phyloP scores from a whole-genome alignment of 768 basidiomycete species.

The Boletus pseudopeckii region DNA sequence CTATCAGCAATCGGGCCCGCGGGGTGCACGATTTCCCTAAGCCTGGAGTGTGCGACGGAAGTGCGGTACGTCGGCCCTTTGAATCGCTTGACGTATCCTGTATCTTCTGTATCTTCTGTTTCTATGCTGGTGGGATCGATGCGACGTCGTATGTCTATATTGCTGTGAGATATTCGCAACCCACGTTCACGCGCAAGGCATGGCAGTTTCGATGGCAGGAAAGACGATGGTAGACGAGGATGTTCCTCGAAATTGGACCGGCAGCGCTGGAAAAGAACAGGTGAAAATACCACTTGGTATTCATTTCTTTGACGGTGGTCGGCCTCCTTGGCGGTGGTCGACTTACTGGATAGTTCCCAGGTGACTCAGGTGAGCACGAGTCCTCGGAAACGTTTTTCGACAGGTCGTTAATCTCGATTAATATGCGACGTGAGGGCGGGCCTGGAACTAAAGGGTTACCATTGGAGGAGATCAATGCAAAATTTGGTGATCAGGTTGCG shows the following conservation, averaged over 20 bases:
- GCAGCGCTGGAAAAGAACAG: too few relatives aligned
- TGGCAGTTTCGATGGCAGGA: not conserved
- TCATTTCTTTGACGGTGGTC: too few relatives aligned
- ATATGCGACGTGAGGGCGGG: not conserved
- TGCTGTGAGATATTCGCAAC: not conserved
- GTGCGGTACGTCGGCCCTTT: not conserved
- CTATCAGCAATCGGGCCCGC: not conserved
- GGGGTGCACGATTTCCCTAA: not conserved
- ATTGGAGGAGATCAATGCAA: not conserved
- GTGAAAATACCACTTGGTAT: not conserved
- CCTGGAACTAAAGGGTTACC: not conserved
- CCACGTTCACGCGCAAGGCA: not conserved
- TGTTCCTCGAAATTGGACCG: too few relatives aligned
- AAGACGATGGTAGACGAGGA: too few relatives aligned
- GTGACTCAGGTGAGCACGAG: too few relatives aligned
- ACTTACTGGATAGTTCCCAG: too few relatives aligned
- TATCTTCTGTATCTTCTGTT: not conserved
- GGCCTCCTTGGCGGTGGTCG: too few relatives aligned
- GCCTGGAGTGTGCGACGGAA: not conserved
- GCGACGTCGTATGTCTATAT: too few relatives aligned
- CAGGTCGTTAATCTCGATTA: not conserved
- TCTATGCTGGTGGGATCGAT: not conserved
- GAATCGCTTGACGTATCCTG: not conserved
- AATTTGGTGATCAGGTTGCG: not conserved
- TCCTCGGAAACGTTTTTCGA: not conserved